These are phyloP conservation scores for Verticillium klebahnii DNA, from an alignment of 2,329 filamentous ascomycete genomes.

Conservation along the genomic window DNA sequence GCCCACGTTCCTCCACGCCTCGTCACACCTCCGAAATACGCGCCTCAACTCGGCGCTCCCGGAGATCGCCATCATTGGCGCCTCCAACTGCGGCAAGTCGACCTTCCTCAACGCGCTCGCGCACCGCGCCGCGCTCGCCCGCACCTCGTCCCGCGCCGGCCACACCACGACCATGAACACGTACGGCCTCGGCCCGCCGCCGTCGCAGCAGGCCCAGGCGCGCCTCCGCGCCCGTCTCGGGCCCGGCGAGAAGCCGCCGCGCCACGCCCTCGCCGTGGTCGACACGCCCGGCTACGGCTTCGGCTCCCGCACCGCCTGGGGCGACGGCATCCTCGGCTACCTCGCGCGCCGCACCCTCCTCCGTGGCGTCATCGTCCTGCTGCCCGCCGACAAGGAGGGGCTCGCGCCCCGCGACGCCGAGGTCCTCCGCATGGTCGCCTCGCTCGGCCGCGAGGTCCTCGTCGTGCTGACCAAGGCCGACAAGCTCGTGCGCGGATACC, in stretches of 20 bases:
- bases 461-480: conserved; percentile 56
- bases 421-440: conserved; percentile 1
- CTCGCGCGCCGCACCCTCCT: conserved; percentile 40
- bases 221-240: background rate
- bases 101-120: conserved; percentile 77
- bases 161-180: conserved; percentile 52
- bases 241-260: conserved; percentile 33
- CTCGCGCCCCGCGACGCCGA: background rate
- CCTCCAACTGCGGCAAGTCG: conserved; percentile 87
- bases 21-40: conserved; percentile 41
- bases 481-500: conserved; percentile 29
- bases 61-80: conserved; percentile 73
- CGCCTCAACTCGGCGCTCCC: conserved; percentile 45
- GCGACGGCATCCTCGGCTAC: conserved; percentile 46
- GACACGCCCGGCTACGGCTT: conserved; percentile 49
- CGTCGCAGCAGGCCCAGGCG: conserved; percentile 1
- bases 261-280: conserved; percentile 42
- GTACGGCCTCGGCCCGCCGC: conserved; percentile 45
- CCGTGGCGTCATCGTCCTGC: conserved; percentile 47
- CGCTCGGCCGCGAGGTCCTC: conserved; percentile 33
- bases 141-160: conserved; percentile 46
- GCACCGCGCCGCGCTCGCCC: conserved; percentile 40
- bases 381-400: conserved; percentile 45
- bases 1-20: conserved; percentile 44
- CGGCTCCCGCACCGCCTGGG: conserved; percentile 44